phyloP scores from a whole-genome alignment of 2,329 filamentous ascomycete genomes.

The Stachybotrys chlorohalonatus region DNA sequence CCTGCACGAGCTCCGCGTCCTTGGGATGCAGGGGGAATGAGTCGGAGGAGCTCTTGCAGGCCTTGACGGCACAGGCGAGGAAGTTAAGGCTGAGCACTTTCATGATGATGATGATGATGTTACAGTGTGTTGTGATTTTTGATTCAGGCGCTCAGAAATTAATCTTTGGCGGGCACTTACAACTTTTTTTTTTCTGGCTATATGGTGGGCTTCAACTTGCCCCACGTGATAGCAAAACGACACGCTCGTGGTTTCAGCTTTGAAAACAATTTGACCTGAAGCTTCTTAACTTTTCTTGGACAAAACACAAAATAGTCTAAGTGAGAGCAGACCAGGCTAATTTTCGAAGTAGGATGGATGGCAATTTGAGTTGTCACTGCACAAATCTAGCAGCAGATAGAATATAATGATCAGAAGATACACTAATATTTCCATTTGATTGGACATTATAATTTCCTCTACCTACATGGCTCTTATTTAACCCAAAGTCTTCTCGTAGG shows the following conservation, averaged over 20 bases:
- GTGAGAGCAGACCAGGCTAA: too few species aligned
- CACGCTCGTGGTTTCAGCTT: too few species aligned
- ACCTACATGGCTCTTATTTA: slow-evolving; percentile 13
- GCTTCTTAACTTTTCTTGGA: too few species aligned
- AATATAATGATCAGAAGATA: too few species aligned
- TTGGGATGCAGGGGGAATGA: slow-evolving; percentile 89
- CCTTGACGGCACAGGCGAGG: slow-evolving; percentile 89
- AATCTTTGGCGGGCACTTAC: slow-evolving; percentile 11
- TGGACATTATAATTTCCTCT: background rate
- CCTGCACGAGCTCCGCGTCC: slow-evolving; percentile 83
- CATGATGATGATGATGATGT: slow-evolving; percentile 42
- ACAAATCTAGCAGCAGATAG: too few species aligned
- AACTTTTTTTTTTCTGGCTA: slow-evolving; percentile 19
- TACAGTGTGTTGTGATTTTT: background rate
- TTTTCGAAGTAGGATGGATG: too few species aligned
- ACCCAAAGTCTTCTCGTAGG: slow-evolving; percentile 35
- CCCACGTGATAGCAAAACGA: slow-evolving; percentile 19
- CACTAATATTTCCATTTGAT: too few species aligned
- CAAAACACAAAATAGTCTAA: too few species aligned
- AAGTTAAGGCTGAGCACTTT: slow-evolving; percentile 96
- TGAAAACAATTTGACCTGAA: too few species aligned
- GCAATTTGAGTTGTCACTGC: too few species aligned
- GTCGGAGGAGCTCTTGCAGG: slow-evolving; percentile 71
- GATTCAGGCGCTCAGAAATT: background rate
- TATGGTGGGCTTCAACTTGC: slow-evolving; percentile 4